A percentile compares a stretch with the other conserved stretches of the same genome.
phyloP scores from a whole-genome alignment of 331 rosid genomes.

The Rosa hybrid region DNA sequence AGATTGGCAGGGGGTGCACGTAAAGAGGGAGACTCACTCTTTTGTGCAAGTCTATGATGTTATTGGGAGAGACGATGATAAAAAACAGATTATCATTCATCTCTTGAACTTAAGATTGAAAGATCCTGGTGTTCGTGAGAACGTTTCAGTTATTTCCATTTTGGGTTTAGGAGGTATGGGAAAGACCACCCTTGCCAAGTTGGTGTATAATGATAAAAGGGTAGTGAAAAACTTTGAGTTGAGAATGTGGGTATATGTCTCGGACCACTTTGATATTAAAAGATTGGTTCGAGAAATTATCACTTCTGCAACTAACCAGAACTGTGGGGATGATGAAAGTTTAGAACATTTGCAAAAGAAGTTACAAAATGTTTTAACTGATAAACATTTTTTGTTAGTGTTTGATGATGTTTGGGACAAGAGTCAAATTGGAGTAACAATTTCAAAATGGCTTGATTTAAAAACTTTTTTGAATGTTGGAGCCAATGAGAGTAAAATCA shows the following conservation, averaged over 20 bases:
- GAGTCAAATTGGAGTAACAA: conserved; percentile 6
- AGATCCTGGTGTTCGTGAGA: not conserved
- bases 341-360: conserved; percentile 17
- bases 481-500: conserved; percentile 19
- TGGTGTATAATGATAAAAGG: conserved; percentile 23
- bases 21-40: conserved; percentile 26
- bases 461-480: conserved; percentile 8
- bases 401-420: conserved; percentile 33
- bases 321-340: not conserved
- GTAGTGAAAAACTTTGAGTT: conserved; percentile 14
- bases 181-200: conserved; percentile 27
- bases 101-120: conserved; percentile 10
- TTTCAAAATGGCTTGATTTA: conserved; percentile 19
- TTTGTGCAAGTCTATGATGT: conserved; percentile 16
- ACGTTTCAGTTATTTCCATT: conserved; percentile 11
- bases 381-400: conserved; percentile 20
- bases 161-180: conserved; percentile 27
- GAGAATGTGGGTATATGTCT: conserved; percentile 20
- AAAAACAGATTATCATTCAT: not conserved
- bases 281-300: conserved; percentile 4
- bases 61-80: conserved; percentile 25
- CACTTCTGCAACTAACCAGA: conserved; percentile 13
- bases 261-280: conserved; percentile 21
- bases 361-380: not conserved
- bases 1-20: not conserved